A percentile compares a stretch with the other conserved stretches of the same genome.
Conservation (phyloP, 1,284 basidiomycete species). For the Amylostereum chailletii region DNA sequence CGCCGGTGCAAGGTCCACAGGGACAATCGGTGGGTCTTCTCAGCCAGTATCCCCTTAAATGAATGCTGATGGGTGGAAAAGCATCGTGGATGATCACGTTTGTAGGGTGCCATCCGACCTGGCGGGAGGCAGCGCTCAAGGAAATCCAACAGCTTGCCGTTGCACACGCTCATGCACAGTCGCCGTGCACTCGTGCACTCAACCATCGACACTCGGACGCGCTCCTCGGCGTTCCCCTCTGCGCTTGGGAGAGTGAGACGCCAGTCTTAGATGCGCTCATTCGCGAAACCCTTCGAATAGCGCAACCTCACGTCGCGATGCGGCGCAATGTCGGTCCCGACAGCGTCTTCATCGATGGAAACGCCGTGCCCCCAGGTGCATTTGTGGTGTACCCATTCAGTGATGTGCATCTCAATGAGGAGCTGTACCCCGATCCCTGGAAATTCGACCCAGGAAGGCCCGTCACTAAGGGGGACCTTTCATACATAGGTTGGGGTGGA, state of each 20-base stretch:
- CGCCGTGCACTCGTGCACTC: constrained; percentile 17
- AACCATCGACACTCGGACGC: constrained; percentile 17
- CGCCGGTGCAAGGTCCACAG: constrained; percentile 67
- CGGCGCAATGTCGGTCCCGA: constrained; percentile 65
- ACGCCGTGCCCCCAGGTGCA: constrained; percentile 56
- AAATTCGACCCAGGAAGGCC: constrained; percentile 56
- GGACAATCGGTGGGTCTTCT: constrained; percentile 45
- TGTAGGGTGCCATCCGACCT: constrained; percentile 53
- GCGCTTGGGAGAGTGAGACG: constrained; percentile 56
- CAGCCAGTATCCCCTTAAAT: constrained; percentile 6
- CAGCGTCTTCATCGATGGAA: constrained; percentile 46
- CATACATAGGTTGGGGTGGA: constrained; percentile 70
- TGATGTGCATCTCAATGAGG: constrained; percentile 63
- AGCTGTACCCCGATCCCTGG: constrained; percentile 66
- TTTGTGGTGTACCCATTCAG: constrained; percentile 72
- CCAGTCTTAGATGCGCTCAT: constrained; percentile 64
- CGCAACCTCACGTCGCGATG: constrained; percentile 72
- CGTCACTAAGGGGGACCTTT: constrained; percentile 41
- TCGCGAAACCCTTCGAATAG: constrained; percentile 64
- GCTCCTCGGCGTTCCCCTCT: constrained; percentile 53
- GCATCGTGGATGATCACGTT: constrained; percentile 68
- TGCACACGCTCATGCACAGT: constrained; percentile 30
- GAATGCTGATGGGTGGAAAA: constrained; percentile 15
- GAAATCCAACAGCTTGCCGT: constrained; percentile 59
- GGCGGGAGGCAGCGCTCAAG: constrained; percentile 44